Conservation (phyloP, 2,329 filamentous ascomycete genomes). For the Calonectria henricotiae region DNA sequence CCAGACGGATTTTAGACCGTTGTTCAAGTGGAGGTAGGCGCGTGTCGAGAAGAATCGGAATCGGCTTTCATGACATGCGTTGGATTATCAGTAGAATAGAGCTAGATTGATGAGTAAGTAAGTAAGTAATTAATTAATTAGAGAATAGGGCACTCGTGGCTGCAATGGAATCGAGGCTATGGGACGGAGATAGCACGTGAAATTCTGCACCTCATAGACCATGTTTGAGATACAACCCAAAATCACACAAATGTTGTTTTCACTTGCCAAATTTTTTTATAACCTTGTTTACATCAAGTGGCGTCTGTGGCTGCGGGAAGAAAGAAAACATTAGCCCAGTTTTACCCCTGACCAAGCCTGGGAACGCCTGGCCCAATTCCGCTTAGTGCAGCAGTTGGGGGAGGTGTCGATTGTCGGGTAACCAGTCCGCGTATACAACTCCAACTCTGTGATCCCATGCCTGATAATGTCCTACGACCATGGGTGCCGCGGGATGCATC, state of each 20-base stretch:
- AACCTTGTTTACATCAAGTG: not conserved
- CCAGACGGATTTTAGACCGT: conserved; percentile 28
- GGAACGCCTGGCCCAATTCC: conserved; percentile 17
- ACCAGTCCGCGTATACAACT: conserved; percentile 29
- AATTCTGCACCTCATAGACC: not conserved
- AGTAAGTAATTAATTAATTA: no score
- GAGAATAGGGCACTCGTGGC: no score
- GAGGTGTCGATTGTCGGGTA: conserved; percentile 5
- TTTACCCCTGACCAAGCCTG: conserved; percentile 25
- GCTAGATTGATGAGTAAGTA: not conserved
- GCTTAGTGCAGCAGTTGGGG: conserved; percentile 20
- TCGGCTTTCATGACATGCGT: not conserved
- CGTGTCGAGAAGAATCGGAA: not conserved
- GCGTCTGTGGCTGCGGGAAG: conserved; percentile 36
- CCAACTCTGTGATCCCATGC: not conserved
- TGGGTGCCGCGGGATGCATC: conserved; percentile 7
- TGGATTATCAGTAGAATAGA: not conserved
- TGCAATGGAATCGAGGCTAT: not conserved
- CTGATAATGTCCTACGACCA: conserved; percentile 2
- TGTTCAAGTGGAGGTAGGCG: conserved; percentile 27
- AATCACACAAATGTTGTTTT: not conserved
- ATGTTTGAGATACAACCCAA: not conserved
- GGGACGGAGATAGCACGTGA: not conserved
- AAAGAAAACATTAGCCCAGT: conserved; percentile 22
- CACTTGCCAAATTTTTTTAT: not conserved